A percentile compares a stretch with the other conserved stretches of the same genome.
These are phyloP conservation scores for Lycium ferocissimum DNA, from an alignment of 257 asterid species.

Conservation along the genomic window DNA sequence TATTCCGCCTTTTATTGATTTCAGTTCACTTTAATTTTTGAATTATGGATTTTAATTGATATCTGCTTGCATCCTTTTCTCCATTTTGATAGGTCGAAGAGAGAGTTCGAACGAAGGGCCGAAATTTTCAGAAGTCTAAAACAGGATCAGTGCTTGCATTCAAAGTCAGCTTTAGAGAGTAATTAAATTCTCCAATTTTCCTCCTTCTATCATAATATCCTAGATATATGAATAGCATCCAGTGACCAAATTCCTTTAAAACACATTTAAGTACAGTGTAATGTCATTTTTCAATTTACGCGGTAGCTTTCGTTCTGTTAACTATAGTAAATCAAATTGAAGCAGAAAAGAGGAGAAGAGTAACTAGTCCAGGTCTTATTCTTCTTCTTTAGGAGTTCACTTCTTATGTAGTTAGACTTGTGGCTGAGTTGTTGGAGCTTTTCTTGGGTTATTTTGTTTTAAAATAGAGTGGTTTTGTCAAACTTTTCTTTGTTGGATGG, in stretches of 20 bases:
- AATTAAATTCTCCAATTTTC: slow-evolving; percentile 38
- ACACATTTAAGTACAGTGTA: not conserved
- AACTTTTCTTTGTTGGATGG: not conserved
- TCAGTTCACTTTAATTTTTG: not conserved
- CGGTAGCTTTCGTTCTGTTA: not conserved
- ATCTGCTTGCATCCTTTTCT: slow-evolving; percentile 19
- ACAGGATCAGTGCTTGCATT: slow-evolving; percentile 92
- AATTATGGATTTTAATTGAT: not conserved
- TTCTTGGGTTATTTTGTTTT: slow-evolving; percentile 9
- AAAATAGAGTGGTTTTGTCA: not conserved
- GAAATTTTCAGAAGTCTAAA: slow-evolving; percentile 77
- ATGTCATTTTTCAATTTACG: not conserved
- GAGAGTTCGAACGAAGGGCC: slow-evolving; percentile 85
- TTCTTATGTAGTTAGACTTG: not conserved
- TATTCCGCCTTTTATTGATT: not conserved
- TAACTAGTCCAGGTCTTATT: not conserved
- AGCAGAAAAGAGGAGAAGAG: not conserved
- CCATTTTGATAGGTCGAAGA: slow-evolving; percentile 77
- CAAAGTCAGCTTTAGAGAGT: slow-evolving; percentile 99
- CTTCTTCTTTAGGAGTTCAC: not conserved
- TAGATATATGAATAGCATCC: not conserved
- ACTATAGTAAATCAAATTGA: not conserved
- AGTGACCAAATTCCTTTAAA: not conserved
- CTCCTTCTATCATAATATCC: not conserved
- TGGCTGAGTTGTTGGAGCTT: not conserved